phyloP scores from a whole-genome alignment of 2,329 filamentous ascomycete species.

The Apiospora aurea region DNA sequence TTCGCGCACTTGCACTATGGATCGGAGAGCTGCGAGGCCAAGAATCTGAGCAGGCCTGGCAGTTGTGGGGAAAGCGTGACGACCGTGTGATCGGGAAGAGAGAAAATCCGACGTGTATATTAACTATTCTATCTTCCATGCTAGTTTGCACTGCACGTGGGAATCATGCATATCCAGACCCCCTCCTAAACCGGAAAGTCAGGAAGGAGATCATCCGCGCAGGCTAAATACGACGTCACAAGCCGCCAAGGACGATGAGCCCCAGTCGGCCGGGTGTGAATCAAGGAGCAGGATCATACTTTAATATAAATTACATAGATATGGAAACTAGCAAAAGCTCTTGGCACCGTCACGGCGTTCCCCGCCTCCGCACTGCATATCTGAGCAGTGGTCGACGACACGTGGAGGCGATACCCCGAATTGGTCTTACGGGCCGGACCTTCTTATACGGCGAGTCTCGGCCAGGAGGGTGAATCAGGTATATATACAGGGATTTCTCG shows the following conservation, averaged over 20 bases:
- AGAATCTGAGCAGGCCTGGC: not conserved
- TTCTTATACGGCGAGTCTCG: not conserved
- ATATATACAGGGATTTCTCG: not conserved
- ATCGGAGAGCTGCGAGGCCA: not conserved
- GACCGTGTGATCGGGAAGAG: not conserved
- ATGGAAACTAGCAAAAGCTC: not conserved
- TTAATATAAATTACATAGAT: not conserved
- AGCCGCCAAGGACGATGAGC: not conserved
- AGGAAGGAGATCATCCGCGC: slow-evolving; percentile 19
- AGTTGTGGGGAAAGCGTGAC: not conserved
- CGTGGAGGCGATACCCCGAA: not conserved
- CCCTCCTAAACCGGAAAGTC: not conserved
- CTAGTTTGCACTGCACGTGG: not conserved
- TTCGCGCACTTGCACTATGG: not conserved
- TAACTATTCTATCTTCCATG: not conserved
- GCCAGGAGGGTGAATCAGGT: not conserved
- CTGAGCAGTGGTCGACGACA: not conserved
- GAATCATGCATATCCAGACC: not conserved
- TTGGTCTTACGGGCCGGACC: not conserved
- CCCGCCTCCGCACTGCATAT: slow-evolving; percentile 2
- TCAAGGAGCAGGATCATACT: not conserved
- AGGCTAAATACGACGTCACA: slow-evolving; percentile 7
- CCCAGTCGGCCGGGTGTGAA: not conserved
- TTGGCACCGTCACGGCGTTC: slow-evolving; percentile 3
- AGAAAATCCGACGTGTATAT: not conserved